A percentile compares a stretch with the other conserved stretches of the same genome.
Evolutionary conservation across 495 filamentous ascomycete species (phyloP).

Genomic region (Amphirosellinia nigrospora): DNA sequence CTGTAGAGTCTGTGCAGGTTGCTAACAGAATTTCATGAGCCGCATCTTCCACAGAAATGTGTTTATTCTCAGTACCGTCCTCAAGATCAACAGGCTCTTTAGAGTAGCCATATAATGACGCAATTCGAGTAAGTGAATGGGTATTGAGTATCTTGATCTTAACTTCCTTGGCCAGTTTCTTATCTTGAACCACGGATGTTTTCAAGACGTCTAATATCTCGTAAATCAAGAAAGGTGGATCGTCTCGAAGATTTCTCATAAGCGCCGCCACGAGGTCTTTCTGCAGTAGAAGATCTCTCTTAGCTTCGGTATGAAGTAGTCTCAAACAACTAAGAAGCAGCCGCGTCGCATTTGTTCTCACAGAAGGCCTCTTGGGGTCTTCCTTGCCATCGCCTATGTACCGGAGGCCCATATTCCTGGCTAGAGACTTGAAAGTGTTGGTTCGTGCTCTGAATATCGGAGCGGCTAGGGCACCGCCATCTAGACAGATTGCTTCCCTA

Average conservation of each 20-base stretch:
- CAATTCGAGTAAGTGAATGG: slow-evolving; percentile 71
- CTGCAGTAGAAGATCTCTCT: slow-evolving; percentile 76
- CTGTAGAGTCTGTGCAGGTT: slow-evolving; percentile 71
- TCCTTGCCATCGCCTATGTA: slow-evolving; percentile 59
- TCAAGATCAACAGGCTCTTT: slow-evolving; percentile 36
- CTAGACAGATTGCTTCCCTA: slow-evolving; percentile 77
- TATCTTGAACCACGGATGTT: slow-evolving; percentile 70
- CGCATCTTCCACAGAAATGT: slow-evolving; percentile 57
- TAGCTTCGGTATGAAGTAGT: slow-evolving; percentile 71
- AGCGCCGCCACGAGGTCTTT: slow-evolving; percentile 71
- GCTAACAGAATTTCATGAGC: slow-evolving; percentile 75
- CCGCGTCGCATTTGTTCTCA: slow-evolving; percentile 75
- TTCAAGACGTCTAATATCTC: slow-evolving; percentile 72
- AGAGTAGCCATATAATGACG: slow-evolving; percentile 71
- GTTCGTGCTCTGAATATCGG: slow-evolving; percentile 71
- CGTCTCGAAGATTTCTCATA: slow-evolving; percentile 72
- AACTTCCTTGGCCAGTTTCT: slow-evolving; percentile 66
- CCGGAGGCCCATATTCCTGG: slow-evolving; percentile 61
- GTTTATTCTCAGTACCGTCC: slow-evolving; percentile 30
- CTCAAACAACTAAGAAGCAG: slow-evolving; percentile 77
- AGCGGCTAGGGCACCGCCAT: slow-evolving; percentile 77
- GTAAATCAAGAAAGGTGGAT: slow-evolving; percentile 69
- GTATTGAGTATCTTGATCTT: slow-evolving; percentile 77
- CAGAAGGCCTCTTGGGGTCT: slow-evolving; percentile 65
- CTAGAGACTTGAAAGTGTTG: slow-evolving; percentile 75